These are phyloP conservation scores for Ceratocystis diversiconidia DNA, from an alignment of 2,329 filamentous ascomycete species.

Conservation along the genomic window DNA sequence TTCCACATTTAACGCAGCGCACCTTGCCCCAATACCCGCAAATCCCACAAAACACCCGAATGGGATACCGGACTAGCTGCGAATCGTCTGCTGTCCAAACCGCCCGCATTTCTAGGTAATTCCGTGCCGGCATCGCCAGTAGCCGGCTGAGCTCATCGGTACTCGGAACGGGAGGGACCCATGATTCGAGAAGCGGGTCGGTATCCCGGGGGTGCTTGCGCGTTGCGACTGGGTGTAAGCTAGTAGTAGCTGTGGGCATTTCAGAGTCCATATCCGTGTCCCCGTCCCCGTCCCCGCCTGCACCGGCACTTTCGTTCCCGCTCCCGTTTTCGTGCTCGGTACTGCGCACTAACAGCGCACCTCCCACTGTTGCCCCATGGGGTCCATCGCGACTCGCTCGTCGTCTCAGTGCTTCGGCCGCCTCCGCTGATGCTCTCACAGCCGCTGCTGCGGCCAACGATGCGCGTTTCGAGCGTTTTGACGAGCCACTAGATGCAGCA, in stretches of 20 bases:
- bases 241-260: background rate
- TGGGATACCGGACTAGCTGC: conserved; percentile 35
- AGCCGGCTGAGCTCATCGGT: conserved; percentile 50
- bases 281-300: background rate
- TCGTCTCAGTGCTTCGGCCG: background rate
- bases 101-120: conserved; percentile 49
- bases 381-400: background rate
- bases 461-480: conserved; percentile 11
- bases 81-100: conserved; percentile 27
- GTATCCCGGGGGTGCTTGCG: conserved; percentile 34
- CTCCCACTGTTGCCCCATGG: background rate
- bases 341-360: background rate
- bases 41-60: conserved; percentile 57
- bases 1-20: conserved; percentile 64
- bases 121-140: conserved; percentile 49
- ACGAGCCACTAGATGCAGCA: conserved; percentile 1
- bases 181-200: conserved; percentile 44
- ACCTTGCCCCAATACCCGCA: conserved; percentile 73
- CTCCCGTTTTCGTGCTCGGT: background rate
- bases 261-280: background rate
- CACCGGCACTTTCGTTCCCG: background rate
- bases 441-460: conserved; percentile 26
- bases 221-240: background rate
- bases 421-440: conserved; percentile 18
- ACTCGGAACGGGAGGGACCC: conserved; percentile 43